Evolutionary conservation across 1,284 basidiomycete genomes (phyloP).

Genomic region (Abortiporus biennis): DNA sequence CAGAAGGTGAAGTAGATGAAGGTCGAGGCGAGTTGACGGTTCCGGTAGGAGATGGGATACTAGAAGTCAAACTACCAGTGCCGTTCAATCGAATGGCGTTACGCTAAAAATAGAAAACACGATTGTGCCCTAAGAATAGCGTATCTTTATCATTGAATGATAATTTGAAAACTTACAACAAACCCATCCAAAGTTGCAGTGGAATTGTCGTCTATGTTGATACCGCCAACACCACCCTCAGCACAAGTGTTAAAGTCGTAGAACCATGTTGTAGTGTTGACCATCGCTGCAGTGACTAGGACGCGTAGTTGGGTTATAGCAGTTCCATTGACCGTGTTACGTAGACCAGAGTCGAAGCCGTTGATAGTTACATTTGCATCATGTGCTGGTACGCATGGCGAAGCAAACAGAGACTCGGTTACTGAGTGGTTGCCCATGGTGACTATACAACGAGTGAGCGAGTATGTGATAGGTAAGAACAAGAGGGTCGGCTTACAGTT

Average conservation of each 20-base stretch:
- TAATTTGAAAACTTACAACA: slow-evolving; percentile 31
- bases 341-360: slow-evolving; percentile 51
- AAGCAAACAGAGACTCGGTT: slow-evolving; percentile 47
- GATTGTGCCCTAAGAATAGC: too few relatives aligned
- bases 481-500: slow-evolving; percentile 34
- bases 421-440: slow-evolving; percentile 51
- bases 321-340: slow-evolving; percentile 41
- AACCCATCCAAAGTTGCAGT: slow-evolving; percentile 48
- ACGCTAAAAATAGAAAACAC: slow-evolving; percentile 28
- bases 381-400: slow-evolving; percentile 45
- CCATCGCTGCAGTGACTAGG: slow-evolving; percentile 28
- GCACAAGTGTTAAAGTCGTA: slow-evolving; percentile 51
- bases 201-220: slow-evolving; percentile 46
- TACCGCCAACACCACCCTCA: slow-evolving; percentile 52
- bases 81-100: slow-evolving; percentile 51
- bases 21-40: slow-evolving; percentile 9
- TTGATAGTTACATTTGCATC: slow-evolving; percentile 41
- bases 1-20: background rate
- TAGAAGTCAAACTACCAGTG: slow-evolving; percentile 29
- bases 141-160: too few relatives aligned
- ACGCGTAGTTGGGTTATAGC: slow-evolving; percentile 38
- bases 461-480: background rate
- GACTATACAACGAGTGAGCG: slow-evolving; percentile 27
- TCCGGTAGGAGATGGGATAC: slow-evolving; percentile 13
- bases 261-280: slow-evolving; percentile 49